These are phyloP conservation scores for Powellomyces hirtus DNA, from an alignment of 192 early-diverging fungal genomes.

Conservation along the genomic window DNA sequence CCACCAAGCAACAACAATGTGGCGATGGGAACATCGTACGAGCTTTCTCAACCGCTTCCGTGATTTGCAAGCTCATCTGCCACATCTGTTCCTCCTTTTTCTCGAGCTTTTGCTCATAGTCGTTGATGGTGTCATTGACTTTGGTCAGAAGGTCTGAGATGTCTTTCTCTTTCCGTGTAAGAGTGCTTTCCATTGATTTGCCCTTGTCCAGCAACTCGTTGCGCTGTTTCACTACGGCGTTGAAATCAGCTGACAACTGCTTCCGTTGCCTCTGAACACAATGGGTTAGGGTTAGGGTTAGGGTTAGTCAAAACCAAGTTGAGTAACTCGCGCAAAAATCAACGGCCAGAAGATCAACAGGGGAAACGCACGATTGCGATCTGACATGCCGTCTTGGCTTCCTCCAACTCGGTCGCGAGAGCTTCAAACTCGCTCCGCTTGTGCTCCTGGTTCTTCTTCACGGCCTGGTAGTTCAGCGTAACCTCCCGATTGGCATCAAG, in stretches of 20 bases:
- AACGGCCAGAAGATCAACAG: no score
- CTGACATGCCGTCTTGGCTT: constrained; percentile 59
- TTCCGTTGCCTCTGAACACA: constrained; percentile 48
- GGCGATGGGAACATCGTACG: constrained; percentile 2
- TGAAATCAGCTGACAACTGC: constrained; percentile 41
- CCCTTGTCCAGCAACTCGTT: constrained; percentile 48
- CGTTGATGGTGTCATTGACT: constrained; percentile 56
- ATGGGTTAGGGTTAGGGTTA: neutral
- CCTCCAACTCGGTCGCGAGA: constrained; percentile 50
- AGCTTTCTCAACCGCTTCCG: constrained; percentile 38
- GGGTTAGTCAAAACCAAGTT: no score
- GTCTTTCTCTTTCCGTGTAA: constrained; percentile 50
- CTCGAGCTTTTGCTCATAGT: constrained; percentile 54
- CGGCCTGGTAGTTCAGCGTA: constrained; percentile 48
- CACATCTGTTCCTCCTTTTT: constrained; percentile 62
- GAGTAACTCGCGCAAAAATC: neutral
- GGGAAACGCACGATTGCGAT: constrained; percentile 40
- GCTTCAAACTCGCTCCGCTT: constrained; percentile 53
- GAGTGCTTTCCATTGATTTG: constrained; percentile 43
- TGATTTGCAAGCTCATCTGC: constrained; percentile 55
- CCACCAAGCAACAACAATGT: neutral
- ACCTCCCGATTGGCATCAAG: constrained; percentile 56
- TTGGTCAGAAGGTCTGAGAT: constrained; percentile 55
- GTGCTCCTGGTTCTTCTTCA: constrained; percentile 58
- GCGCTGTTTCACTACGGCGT: constrained; percentile 38